Evolutionary conservation across 371 early-diverging fungal species (phyloP).

Genomic region (Actinomortierella wolfii): DNA sequence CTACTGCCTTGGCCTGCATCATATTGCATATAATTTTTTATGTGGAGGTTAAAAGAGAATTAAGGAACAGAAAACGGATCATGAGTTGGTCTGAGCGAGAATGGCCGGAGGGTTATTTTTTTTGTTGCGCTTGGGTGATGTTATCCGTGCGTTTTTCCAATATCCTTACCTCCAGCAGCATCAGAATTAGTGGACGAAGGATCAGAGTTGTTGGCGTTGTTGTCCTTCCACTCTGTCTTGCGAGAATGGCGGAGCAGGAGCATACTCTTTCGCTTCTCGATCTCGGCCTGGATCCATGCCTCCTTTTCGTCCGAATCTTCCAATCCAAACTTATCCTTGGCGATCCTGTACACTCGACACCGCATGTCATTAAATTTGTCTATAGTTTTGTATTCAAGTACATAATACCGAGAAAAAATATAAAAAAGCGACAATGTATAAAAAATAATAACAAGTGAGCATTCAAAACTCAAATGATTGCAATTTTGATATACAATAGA

Average conservation of each 20-base stretch:
- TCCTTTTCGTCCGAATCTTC: constrained; percentile 61
- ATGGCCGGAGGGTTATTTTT: too few relatives aligned
- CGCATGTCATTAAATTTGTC: constrained; percentile 70
- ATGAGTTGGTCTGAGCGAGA: too few relatives aligned
- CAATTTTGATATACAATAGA: not conserved
- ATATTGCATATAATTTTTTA: too few relatives aligned
- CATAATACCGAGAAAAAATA: constrained; percentile 18
- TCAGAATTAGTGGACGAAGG: not conserved
- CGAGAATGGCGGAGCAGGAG: constrained; percentile 38
- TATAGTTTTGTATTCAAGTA: constrained; percentile 5
- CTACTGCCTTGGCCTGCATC: too few relatives aligned
- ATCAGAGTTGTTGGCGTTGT: constrained; percentile 6
- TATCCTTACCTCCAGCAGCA: constrained; percentile 1
- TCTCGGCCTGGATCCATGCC: constrained; percentile 68
- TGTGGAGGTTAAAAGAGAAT: too few relatives aligned
- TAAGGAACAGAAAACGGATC: too few relatives aligned
- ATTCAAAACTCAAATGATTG: too few relatives aligned
- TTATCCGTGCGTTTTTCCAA: too few relatives aligned
- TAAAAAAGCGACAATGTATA: not conserved
- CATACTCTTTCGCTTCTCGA: constrained; percentile 44
- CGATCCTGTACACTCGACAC: constrained; percentile 72
- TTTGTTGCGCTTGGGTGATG: too few relatives aligned
- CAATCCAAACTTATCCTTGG: constrained; percentile 66
- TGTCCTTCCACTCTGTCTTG: constrained; percentile 29
- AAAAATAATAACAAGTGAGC: not conserved